Evolutionary conservation across 2,329 filamentous ascomycete species (phyloP).

Genomic region (Pseudogymnoascus sp.): DNA sequence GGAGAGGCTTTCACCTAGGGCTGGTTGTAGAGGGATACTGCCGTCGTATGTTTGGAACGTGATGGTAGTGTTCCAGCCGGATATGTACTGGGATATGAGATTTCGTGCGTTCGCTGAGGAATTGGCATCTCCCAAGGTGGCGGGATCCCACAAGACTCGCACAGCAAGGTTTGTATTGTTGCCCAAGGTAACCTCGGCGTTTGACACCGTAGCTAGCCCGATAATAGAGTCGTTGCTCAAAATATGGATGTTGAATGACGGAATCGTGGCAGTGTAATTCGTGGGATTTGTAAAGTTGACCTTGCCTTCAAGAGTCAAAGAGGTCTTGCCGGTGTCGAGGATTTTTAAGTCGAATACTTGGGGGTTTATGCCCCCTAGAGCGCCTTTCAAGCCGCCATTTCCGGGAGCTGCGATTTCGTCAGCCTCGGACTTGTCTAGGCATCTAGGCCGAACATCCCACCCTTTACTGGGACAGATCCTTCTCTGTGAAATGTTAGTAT

Average conservation of each 20-base stretch:
- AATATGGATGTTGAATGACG: constrained; percentile 69
- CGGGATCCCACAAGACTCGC: constrained; percentile 66
- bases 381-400: constrained; percentile 31
- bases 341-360: constrained; percentile 64
- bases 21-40: constrained; percentile 65
- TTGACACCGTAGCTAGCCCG: constrained; percentile 61
- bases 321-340: constrained; percentile 60
- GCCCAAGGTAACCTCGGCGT: constrained; percentile 57
- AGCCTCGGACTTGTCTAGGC: constrained; percentile 24
- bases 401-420: constrained; percentile 45
- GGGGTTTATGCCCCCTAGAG: constrained; percentile 43
- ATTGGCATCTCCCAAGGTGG: constrained; percentile 48
- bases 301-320: constrained; percentile 59
- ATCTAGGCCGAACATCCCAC: constrained; percentile 51
- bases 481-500: constrained; percentile 30
- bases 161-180: constrained; percentile 63
- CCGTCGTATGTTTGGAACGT: constrained; percentile 61
- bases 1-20: constrained; percentile 64
- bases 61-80: constrained; percentile 75
- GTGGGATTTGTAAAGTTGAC: constrained; percentile 89
- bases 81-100: constrained; percentile 77
- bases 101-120: constrained; percentile 57
- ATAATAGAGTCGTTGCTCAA: constrained; percentile 64
- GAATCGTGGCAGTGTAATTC: constrained; percentile 72
- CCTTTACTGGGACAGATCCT: constrained; percentile 83